These are phyloP conservation scores for Termitomyces sp. DNA, from an alignment of 768 basidiomycete genomes.

Conservation along the genomic window DNA sequence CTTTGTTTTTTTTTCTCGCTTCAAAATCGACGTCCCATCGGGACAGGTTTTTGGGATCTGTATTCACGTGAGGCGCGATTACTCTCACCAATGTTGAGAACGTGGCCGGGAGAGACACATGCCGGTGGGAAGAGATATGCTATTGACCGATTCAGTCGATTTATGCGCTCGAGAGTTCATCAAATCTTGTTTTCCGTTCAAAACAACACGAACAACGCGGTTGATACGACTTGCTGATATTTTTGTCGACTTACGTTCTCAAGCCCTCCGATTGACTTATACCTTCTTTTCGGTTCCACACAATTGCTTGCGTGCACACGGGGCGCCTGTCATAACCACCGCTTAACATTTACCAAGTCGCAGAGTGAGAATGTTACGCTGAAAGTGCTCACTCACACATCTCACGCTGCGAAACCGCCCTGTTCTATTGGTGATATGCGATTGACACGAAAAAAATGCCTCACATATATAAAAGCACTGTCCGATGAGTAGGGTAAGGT, in stretches of 20 bases:
- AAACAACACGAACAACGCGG: slow-evolving; percentile 10
- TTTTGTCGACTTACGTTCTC: slow-evolving; percentile 5
- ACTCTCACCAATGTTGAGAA: slow-evolving; percentile 1
- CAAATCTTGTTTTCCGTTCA: not conserved
- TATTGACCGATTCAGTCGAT: not conserved
- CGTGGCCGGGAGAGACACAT: not conserved
- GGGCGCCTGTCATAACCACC: not conserved
- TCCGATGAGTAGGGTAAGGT: not conserved
- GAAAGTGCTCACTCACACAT: slow-evolving; percentile 3
- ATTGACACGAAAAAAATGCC: slow-evolving; percentile 7
- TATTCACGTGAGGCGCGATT: not conserved
- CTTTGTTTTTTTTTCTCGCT: not conserved
- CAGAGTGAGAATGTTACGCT: slow-evolving; percentile 6
- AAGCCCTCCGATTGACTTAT: slow-evolving; percentile 1
- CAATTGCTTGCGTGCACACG: not conserved
- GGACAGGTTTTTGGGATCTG: not conserved
- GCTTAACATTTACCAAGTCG: not conserved
- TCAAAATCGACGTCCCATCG: not conserved
- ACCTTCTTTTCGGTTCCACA: slow-evolving; percentile 1
- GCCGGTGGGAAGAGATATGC: slow-evolving; percentile 1
- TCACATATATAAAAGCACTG: slow-evolving; percentile 14
- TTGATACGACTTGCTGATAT: slow-evolving; percentile 14
- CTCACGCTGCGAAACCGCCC: slow-evolving; percentile 13
- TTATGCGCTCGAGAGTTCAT: not conserved
- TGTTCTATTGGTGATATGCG: slow-evolving; percentile 9